These are phyloP conservation scores for Magnaporthiopsis poae DNA, from an alignment of 2,329 filamentous ascomycete genomes.

Conservation along the genomic window DNA sequence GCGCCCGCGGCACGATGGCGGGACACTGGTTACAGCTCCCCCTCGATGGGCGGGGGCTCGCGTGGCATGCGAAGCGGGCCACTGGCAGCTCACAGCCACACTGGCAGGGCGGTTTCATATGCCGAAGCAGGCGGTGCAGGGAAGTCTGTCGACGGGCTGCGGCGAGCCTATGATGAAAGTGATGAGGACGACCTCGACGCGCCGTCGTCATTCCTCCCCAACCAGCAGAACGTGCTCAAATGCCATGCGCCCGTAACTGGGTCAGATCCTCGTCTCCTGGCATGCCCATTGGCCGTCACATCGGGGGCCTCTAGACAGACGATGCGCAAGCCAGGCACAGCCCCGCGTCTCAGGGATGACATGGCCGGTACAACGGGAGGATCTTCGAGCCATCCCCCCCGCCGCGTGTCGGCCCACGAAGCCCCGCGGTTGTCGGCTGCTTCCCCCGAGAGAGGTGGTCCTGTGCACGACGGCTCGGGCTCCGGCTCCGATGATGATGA, in stretches of 20 bases:
- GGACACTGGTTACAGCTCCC: neutral
- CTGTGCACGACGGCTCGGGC: neutral
- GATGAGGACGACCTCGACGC: conserved; percentile 5
- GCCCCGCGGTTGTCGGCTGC: neutral
- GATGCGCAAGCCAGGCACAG: neutral
- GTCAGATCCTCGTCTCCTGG: neutral
- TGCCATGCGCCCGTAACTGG: neutral
- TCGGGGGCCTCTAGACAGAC: neutral
- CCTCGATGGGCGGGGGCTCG: no score
- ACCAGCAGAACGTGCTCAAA: neutral
- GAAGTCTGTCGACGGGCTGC: neutral
- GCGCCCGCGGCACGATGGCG: neutral
- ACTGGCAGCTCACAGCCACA: neutral
- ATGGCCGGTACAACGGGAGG: no score
- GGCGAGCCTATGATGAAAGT: neutral
- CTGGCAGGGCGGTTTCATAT: neutral
- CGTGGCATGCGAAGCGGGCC: neutral
- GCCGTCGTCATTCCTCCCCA: neutral
- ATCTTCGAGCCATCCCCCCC: neutral
- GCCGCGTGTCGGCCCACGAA: no score
- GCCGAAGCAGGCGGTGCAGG: neutral
- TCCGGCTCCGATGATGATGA: conserved; percentile 2
- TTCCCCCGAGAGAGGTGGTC: neutral
- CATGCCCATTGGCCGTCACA: no score
- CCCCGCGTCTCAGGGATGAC: neutral